phyloP scores from a whole-genome alignment of 2,329 filamentous ascomycete genomes.

The Curvularia sp. region DNA sequence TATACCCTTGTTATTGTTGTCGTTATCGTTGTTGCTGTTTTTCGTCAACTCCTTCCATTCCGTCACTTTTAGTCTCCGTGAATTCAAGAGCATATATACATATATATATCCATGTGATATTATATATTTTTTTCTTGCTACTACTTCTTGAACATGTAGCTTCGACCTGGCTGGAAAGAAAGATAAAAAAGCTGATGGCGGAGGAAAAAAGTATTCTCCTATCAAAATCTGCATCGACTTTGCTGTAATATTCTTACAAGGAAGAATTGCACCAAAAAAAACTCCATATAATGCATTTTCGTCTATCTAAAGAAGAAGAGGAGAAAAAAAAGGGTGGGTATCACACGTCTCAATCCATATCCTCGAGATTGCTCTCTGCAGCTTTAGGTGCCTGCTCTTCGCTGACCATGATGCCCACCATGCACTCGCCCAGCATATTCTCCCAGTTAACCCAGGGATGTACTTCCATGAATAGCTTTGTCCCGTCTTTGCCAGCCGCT shows the following conservation, averaged over 20 bases:
- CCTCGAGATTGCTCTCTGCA: slow-evolving; percentile 55
- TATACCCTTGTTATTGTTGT: neutral
- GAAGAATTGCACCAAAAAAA: no score
- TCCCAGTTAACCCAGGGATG: slow-evolving; percentile 76
- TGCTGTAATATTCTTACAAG: no score
- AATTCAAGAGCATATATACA: neutral
- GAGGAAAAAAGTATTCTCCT: no score
- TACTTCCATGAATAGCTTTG: slow-evolving; percentile 67
- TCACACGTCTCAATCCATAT: slow-evolving; percentile 63
- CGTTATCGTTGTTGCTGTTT: no score
- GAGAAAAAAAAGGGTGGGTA: slow-evolving; percentile 21
- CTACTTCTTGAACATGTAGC: no score
- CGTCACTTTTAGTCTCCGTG: neutral
- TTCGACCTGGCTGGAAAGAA: no score
- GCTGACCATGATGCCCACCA: slow-evolving; percentile 67
- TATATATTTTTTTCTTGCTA: no score
- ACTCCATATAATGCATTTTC: slow-evolving; percentile 11
- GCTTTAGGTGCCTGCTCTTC: slow-evolving; percentile 56
- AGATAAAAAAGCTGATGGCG: no score
- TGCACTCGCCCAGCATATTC: slow-evolving; percentile 67
- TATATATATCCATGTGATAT: no score
- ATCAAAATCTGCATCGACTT: no score
- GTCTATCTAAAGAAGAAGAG: no score
- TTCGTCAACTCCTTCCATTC: neutral
- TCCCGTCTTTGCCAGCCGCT: slow-evolving; percentile 73